phyloP scores from a whole-genome alignment of 1,284 basidiomycete species.

The Porogramme epimiltina region DNA sequence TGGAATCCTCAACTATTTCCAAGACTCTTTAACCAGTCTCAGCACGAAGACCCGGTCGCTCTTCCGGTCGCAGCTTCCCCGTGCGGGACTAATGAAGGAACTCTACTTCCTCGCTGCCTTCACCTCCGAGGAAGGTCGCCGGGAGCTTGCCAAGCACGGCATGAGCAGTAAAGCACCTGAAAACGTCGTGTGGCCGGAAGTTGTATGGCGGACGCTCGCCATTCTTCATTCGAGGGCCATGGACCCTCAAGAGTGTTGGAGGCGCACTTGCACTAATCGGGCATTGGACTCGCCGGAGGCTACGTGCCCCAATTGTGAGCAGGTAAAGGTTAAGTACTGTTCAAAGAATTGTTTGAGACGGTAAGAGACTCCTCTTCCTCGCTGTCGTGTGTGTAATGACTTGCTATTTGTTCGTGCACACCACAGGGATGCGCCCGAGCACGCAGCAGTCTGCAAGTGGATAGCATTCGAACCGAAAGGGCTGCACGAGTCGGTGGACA shows the following conservation, averaged over 20 bases:
- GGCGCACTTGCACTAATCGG: conserved; percentile 5
- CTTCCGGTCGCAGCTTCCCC: conserved; percentile 10
- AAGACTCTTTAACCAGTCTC: conserved; percentile 3
- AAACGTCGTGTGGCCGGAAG: conserved; percentile 1
- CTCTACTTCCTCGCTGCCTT: not conserved
- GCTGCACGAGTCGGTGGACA: too few species aligned
- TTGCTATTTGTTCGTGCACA: too few species aligned
- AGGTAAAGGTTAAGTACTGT: conserved; percentile 3
- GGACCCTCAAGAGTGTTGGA: not conserved
- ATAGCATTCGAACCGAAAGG: too few species aligned
- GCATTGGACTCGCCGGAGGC: not conserved
- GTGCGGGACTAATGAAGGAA: not conserved
- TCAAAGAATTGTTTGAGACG: not conserved
- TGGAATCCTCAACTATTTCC: not conserved
- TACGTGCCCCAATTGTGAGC: conserved; percentile 2
- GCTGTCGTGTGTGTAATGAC: too few species aligned
- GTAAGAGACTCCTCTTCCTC: too few species aligned
- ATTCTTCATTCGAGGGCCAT: not conserved
- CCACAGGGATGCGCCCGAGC: conserved; percentile 1
- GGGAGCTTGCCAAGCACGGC: not conserved
- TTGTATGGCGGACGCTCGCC: conserved; percentile 5
- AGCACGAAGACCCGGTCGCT: conserved; percentile 3
- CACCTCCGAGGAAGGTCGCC: not conserved
- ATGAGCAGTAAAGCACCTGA: not conserved
- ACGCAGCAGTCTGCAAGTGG: conserved; percentile 2